phyloP scores from a whole-genome alignment of 2,329 filamentous ascomycete species.

The Colletotrichum sidae region DNA sequence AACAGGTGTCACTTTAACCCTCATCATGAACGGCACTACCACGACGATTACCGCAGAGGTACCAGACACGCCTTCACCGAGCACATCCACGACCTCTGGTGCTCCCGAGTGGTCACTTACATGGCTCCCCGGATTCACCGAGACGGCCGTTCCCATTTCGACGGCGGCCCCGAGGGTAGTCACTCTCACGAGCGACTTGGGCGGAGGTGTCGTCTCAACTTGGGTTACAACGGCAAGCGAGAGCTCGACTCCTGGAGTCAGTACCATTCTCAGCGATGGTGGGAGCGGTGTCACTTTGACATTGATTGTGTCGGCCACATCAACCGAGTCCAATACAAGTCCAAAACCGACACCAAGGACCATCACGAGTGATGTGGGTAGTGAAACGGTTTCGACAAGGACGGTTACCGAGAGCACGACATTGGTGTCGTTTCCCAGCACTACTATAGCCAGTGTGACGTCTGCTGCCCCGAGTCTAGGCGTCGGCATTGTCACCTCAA shows the following conservation, averaged over 20 bases:
- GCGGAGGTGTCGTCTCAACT: background rate
- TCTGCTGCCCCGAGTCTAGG: background rate
- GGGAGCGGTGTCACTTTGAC: background rate
- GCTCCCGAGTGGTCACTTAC: background rate
- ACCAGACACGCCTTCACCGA: background rate
- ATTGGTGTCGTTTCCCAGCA: background rate
- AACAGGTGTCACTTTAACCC: background rate
- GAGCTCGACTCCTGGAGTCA: background rate
- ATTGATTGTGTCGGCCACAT: too few relatives aligned
- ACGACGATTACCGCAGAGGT: conserved; percentile 1
- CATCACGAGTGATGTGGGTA: background rate
- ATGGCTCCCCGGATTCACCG: background rate
- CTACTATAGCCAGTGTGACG: background rate
- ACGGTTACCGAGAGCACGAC: background rate
- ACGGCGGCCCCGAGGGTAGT: background rate
- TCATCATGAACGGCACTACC: background rate
- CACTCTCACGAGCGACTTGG: conserved; percentile 5
- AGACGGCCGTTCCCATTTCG: too few relatives aligned
- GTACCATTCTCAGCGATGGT: background rate
- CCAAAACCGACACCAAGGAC: background rate
- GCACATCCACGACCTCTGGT: background rate
- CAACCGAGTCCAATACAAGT: background rate
- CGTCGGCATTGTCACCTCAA: background rate
- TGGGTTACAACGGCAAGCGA: background rate
- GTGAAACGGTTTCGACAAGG: conserved; percentile 8